A percentile compares a stretch with the other conserved stretches of the same genome.
Evolutionary conservation across 495 filamentous ascomycete genomes (phyloP).

Genomic region (Trichocladium antarcticum): DNA sequence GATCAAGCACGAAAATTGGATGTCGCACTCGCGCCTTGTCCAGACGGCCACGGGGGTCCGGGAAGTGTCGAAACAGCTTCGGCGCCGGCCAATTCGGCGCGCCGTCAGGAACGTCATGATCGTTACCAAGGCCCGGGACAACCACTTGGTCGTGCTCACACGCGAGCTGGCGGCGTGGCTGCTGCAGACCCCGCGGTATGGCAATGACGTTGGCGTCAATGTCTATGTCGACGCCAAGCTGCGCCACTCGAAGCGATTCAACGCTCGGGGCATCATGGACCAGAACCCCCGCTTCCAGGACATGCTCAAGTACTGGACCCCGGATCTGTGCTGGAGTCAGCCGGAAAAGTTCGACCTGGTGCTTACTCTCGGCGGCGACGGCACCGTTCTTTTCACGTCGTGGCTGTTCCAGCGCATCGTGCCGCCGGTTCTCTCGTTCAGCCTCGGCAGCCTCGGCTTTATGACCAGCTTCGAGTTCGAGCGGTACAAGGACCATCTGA

Average conservation of each 20-base stretch:
- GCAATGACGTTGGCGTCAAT: constrained; percentile 65
- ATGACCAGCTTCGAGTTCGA: constrained; percentile 87
- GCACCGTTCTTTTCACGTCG: constrained; percentile 82
- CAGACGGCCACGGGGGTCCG: constrained; percentile 91
- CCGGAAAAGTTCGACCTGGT: constrained; percentile 91
- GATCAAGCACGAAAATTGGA: constrained; percentile 77
- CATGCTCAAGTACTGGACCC: constrained; percentile 88
- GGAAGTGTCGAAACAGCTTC: constrained; percentile 88
- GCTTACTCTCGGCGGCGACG: constrained; percentile 82
- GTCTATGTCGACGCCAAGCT: constrained; percentile 94
- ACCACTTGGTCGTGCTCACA: constrained; percentile 73
- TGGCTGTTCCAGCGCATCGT: constrained; percentile 93
- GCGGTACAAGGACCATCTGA: constrained; percentile 67
- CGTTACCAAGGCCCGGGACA: constrained; percentile 91
- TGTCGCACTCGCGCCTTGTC: constrained; percentile 83
- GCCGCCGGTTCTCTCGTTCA: constrained; percentile 80
- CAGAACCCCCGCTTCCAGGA: constrained; percentile 58
- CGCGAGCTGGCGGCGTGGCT: constrained; percentile 80
- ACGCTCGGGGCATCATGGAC: constrained; percentile 58
- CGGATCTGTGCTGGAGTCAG: constrained; percentile 79
- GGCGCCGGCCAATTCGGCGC: constrained; percentile 74
- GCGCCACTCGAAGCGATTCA: constrained; percentile 74
- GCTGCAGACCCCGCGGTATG: constrained; percentile 70
- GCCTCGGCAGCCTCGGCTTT: constrained; percentile 80
- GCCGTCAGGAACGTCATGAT: constrained; percentile 90